Evolutionary conservation across 768 basidiomycete genomes (phyloP), one percentile per base, ranked within the genome.

Genomic region (Auricularia auricula-judae): DNA sequence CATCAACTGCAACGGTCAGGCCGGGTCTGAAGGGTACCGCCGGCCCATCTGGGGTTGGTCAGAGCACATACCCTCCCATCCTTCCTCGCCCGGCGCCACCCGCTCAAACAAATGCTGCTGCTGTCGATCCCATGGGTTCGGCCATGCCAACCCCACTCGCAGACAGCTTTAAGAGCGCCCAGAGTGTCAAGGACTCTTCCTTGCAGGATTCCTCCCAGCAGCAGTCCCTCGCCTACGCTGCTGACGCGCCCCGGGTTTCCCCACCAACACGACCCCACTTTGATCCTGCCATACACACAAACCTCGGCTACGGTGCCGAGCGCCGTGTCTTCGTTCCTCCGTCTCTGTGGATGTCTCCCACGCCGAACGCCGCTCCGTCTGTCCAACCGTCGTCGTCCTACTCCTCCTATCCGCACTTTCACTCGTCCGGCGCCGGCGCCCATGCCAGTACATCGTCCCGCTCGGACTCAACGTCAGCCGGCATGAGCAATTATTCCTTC

Each of bases 321-420:
- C 16, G 61, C 35, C 61, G 39, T 33, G 61, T 78, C 39, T 81
- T 82, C 64, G 76, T 91, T 54, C 87, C 86, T 59, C 88, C 90
- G 3, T 89, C 89, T 47, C 75, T 91, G 47, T 92, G 89, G 90
- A 91, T 92, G 90, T 90, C 90, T 12, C 82, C 89, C 59, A 76
- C 83, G 4, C 81, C 81, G 47, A 59, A 59, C 33, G 72, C 83
- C 8, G 73, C 81, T 14, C 76, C 62, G 21, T 8, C 64, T n/a
- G 4, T 65, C 23, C 33, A 43, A 64, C 29, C 63, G 21, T 51
- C 44, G 21, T 64, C 53, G 21, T 51, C 42, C 8, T 54, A 29
- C 29, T 16, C 36, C 29, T 51, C 36, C 54, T 34, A 64, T 39
- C 54, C 61, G 16, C 29, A n/a, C 3, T 35, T n/a, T 34, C 44